Conservation (phyloP, 2,329 filamentous ascomycete genomes). For the Pseudopyrenochaeta lycopersici region DNA sequence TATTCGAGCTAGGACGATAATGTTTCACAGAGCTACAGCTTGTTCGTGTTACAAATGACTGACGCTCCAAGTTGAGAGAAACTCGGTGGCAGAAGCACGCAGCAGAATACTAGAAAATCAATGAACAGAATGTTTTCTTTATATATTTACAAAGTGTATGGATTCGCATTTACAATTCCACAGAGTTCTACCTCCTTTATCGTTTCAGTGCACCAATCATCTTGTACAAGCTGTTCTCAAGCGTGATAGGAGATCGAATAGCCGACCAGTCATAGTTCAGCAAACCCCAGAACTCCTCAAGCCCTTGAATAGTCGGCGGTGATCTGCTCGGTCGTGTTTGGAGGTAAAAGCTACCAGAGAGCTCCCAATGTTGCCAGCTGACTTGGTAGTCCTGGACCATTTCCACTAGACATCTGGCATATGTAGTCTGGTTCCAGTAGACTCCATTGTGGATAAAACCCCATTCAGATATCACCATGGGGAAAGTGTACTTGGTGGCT, state of each 20-base stretch:
- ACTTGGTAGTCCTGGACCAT: conserved; percentile 44
- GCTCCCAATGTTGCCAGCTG: conserved; percentile 43
- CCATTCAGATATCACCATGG: conserved; percentile 45
- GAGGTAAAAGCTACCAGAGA: conserved; percentile 42
- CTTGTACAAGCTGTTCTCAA: conserved; percentile 44
- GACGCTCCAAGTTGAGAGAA: too few relatives aligned
- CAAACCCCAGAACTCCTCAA: conserved; percentile 43
- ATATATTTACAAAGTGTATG: too few relatives aligned
- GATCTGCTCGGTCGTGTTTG: conserved; percentile 50
- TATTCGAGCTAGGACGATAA: too few relatives aligned
- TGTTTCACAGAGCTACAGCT: too few relatives aligned
- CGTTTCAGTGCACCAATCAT: conserved; percentile 38
- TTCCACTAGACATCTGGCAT: conserved; percentile 40
- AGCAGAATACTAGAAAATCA: too few relatives aligned
- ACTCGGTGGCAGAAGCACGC: too few relatives aligned
- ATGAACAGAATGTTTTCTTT: too few relatives aligned
- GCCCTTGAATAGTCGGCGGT: conserved; percentile 35
- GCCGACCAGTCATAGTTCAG: conserved; percentile 41
- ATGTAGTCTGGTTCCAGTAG: conserved; percentile 46
- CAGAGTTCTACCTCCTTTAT: neutral
- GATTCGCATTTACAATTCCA: neutral
- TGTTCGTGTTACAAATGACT: too few relatives aligned
- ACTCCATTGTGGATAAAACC: conserved; percentile 43
- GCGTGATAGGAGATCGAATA: conserved; percentile 36
- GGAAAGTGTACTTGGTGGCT: conserved; percentile 40